Evolutionary conservation across 2,329 filamentous ascomycete genomes (phyloP).

Genomic region (Colletotrichum sp.): DNA sequence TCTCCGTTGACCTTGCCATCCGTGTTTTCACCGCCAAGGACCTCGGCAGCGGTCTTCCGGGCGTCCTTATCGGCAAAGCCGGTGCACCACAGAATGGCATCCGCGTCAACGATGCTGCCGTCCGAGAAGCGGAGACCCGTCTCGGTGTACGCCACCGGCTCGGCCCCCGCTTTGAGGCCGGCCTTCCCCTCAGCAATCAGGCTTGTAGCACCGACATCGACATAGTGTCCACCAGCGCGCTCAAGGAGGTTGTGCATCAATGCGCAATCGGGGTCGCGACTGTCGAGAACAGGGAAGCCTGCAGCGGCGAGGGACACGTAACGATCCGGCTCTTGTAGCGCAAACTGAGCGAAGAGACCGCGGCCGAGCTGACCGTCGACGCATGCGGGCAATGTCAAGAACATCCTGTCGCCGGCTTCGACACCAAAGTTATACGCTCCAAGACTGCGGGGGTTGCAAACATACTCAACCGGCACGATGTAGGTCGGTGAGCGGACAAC

Average conservation of each 20-base stretch:
- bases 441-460: slow-evolving; percentile 25
- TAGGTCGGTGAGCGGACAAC: slow-evolving; percentile 38
- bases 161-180: slow-evolving; percentile 28
- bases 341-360: background rate
- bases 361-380: background rate
- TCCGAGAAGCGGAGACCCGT: slow-evolving; percentile 34
- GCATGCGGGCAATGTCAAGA: background rate
- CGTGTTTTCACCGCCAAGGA: slow-evolving; percentile 27
- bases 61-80: slow-evolving; percentile 37
- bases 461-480: slow-evolving; percentile 34
- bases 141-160: slow-evolving; percentile 32
- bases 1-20: no score
- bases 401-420: background rate
- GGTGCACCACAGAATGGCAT: slow-evolving; percentile 41
- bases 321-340: background rate
- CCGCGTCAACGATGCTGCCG: slow-evolving; percentile 31
- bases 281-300: slow-evolving; percentile 1
- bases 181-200: slow-evolving; percentile 33
- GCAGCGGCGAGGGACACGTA: background rate
- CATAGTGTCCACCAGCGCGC: slow-evolving; percentile 36
- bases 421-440: slow-evolving; percentile 32
- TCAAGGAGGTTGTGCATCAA: slow-evolving; percentile 27
- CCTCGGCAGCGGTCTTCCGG: slow-evolving; percentile 27
- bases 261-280: background rate
- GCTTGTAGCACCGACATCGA: slow-evolving; percentile 32